Evolutionary conservation across 1,284 basidiomycete species (phyloP).

Genomic region (Bothia castanella): DNA sequence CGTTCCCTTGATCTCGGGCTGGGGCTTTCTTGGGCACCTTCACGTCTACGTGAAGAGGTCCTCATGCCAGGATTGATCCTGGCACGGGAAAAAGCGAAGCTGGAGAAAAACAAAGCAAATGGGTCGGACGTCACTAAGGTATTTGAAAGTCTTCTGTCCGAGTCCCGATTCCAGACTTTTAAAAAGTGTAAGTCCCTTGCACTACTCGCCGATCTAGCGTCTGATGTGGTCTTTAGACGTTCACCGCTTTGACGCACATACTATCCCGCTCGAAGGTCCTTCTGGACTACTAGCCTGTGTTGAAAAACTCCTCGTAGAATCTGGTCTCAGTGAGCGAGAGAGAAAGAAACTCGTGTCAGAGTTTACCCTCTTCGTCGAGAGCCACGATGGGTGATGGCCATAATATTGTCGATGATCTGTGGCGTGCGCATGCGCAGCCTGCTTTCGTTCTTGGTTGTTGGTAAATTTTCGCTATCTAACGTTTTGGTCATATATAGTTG

Average conservation of each 20-base stretch:
- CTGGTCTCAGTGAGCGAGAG: slow-evolving; percentile 46
- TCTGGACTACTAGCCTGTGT: slow-evolving; percentile 61
- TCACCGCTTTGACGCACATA: slow-evolving; percentile 65
- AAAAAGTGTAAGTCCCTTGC: slow-evolving; percentile 56
- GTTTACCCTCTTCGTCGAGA: slow-evolving; percentile 59
- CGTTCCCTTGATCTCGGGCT: slow-evolving; percentile 65
- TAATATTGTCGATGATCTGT: slow-evolving; percentile 4
- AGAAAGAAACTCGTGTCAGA: slow-evolving; percentile 52
- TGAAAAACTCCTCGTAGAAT: slow-evolving; percentile 52
- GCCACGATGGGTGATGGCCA: slow-evolving; percentile 23
- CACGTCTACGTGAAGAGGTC: slow-evolving; percentile 58
- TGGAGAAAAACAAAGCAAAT: slow-evolving; percentile 33
- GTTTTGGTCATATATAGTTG: slow-evolving; percentile 14
- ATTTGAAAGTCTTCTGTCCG: slow-evolving; percentile 59
- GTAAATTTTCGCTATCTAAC: slow-evolving; percentile 31
- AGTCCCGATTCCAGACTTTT: slow-evolving; percentile 59
- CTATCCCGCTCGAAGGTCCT: slow-evolving; percentile 70
- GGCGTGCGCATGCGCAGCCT: neutral
- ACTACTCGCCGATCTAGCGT: slow-evolving; percentile 5
- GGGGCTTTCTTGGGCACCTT: slow-evolving; percentile 62
- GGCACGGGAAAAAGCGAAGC: slow-evolving; percentile 30
- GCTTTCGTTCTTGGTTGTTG: slow-evolving; percentile 16
- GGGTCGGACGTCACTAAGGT: slow-evolving; percentile 59
- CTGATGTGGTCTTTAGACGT: slow-evolving; percentile 42
- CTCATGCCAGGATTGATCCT: slow-evolving; percentile 47